Base-by-base conservation (phyloP, 345 rosid genomes). In the Atalantia buxifolia region DNA sequence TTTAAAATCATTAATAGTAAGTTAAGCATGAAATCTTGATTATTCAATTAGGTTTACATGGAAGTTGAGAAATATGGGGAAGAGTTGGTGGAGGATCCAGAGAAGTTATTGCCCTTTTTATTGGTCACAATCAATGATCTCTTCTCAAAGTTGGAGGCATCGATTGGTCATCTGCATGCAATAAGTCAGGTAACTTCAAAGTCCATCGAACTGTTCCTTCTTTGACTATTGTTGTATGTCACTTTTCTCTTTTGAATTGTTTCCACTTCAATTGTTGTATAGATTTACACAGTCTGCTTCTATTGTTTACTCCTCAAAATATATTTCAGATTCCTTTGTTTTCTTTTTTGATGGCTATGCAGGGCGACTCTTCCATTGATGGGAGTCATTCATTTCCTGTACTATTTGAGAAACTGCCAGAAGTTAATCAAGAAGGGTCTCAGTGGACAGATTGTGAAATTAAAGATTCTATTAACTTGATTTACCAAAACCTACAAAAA, bases 381-480 rank as follows among this genome's bases (percentile, higher is more conserved):
- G 94, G 88, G 81, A 87, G 90, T 79, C 77, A 82, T 85, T 81
- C 92, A 33, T 81, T 86, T 84, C 93, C 89, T 80, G 87, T 92
- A 33, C 81, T 83, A 27, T 90, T 95, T 84, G 89, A 90, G 85
- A 85, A 82, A 71, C 84, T 92, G 24, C 92, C 93, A 71, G 92
- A 86, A 76, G 80, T 89, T 80, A 86, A 83, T 80, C 88, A 75
- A 81, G 93, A 89, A 77, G 90, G 88, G 38, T 90, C 94, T 64
- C 87, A 92, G 85, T 88, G 94, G 94, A 90, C 91, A 31, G 92
- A 86, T 69, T 87, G 90, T 87, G 94, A 89, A 86, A 89, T 90
- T 66, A 87, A 73, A 53, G 94, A 92, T 86, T 88, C 91, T 73
- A 83, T 90, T 84, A 89, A 90, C 80, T 63, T 87, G 84, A 82